These are phyloP conservation scores for Trichopus zeylanicus DNA, from an alignment of 116 monocot genomes.

Conservation along the genomic window DNA sequence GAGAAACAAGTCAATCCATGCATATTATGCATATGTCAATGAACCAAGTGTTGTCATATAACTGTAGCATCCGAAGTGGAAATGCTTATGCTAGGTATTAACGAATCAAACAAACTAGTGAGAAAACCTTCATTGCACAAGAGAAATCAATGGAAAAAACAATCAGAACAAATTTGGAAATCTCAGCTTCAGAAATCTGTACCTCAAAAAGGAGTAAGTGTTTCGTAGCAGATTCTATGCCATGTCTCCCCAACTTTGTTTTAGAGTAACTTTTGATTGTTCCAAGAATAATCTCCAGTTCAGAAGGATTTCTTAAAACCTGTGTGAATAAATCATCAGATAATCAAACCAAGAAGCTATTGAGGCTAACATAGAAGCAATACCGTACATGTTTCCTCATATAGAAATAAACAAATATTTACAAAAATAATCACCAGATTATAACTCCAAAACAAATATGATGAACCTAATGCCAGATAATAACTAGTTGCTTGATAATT, in stretches of 20 bases:
- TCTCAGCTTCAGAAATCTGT: conserved; percentile 6
- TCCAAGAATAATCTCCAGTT: conserved; percentile 62
- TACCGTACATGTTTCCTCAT: not conserved
- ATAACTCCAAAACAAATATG: not conserved
- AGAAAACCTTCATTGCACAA: too few relatives aligned
- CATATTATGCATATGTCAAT: too few relatives aligned
- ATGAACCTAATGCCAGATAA: not conserved
- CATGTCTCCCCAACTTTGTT: conserved; percentile 46
- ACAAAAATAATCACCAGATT: too few relatives aligned
- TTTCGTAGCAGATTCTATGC: conserved; percentile 44
- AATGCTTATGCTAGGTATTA: too few relatives aligned
- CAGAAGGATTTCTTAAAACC: conserved; percentile 81
- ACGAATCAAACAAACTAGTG: too few relatives aligned
- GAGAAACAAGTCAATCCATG: too few relatives aligned
- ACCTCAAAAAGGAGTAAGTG: conserved; percentile 92
- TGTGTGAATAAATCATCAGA: conserved; percentile 10
- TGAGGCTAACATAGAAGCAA: not conserved
- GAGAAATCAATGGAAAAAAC: too few relatives aligned
- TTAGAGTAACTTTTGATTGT: conserved; percentile 66
- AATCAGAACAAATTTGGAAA: not conserved
- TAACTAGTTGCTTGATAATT: not conserved
- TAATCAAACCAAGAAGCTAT: not conserved
- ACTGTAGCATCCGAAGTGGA: too few relatives aligned
- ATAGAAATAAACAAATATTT: too few relatives aligned
- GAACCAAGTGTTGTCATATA: not conserved